Percentiles rank a stretch among this genome's conserved stretches.
phyloP scores from a whole-genome alignment of 1,139 yeast genomes.

The Blastobotrys illinoisensis region DNA sequence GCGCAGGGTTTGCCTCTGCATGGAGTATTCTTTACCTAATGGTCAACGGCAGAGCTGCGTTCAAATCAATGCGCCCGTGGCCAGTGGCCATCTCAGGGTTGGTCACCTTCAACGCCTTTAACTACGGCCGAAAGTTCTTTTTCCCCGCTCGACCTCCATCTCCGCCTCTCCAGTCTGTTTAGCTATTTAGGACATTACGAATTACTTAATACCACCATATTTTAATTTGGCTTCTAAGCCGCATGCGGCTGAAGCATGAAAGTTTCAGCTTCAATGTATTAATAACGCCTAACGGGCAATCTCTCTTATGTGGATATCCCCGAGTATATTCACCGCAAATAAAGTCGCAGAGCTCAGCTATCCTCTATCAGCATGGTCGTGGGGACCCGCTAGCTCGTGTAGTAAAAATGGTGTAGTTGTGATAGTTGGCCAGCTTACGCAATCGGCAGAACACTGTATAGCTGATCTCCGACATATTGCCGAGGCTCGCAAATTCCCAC shows the following conservation, averaged over 20 bases:
- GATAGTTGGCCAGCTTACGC: not conserved
- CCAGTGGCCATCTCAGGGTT: slow-evolving; percentile 57
- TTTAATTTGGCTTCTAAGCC: no score
- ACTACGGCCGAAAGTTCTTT: slow-evolving; percentile 68
- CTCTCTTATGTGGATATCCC: no score
- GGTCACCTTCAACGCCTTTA: slow-evolving; percentile 56
- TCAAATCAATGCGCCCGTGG: slow-evolving; percentile 43
- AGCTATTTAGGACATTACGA: no score
- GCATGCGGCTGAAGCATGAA: not conserved
- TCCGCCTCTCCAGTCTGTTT: not conserved
- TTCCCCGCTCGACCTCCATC: slow-evolving; percentile 21
- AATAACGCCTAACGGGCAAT: no score
- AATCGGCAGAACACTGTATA: not conserved
- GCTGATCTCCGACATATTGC: not conserved
- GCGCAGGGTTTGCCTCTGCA: slow-evolving; percentile 82
- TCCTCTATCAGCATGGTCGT: no score
- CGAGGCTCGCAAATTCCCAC: not conserved
- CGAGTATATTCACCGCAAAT: no score
- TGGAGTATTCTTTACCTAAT: slow-evolving; percentile 78
- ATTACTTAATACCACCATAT: no score
- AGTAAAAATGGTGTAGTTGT: no score
- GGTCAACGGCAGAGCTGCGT: slow-evolving; percentile 63
- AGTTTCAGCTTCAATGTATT: not conserved
- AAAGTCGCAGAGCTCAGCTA: no score
- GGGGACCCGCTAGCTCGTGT: no score